phyloP scores from a whole-genome alignment of 805 yeast species.

The Schwanniomyces yamadae region DNA sequence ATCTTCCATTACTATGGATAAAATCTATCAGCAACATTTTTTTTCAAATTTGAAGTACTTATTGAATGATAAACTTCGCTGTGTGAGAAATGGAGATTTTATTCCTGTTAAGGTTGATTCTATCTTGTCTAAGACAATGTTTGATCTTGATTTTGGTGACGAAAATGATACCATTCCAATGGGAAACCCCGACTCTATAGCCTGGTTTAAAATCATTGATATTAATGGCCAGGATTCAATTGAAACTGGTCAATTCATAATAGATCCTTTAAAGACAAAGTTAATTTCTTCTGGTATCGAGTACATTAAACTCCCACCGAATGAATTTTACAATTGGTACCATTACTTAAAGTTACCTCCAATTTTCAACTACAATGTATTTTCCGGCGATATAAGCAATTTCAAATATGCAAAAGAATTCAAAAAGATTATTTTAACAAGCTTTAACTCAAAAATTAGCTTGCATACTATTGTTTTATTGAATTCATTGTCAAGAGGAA shows the following conservation, averaged over 20 bases:
- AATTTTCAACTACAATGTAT: slow-evolving; percentile 32
- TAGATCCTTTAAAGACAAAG: slow-evolving; percentile 68
- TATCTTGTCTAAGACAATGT: slow-evolving; percentile 56
- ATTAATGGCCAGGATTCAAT: slow-evolving; percentile 34
- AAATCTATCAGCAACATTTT: slow-evolving; percentile 59
- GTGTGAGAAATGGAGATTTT: slow-evolving; percentile 63
- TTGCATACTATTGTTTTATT: slow-evolving; percentile 64
- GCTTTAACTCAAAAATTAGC: slow-evolving; percentile 31
- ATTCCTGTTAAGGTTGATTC: slow-evolving; percentile 80
- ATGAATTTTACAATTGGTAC: slow-evolving; percentile 43
- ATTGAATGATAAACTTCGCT: slow-evolving; percentile 57
- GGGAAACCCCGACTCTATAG: slow-evolving; percentile 69
- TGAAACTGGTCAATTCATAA: slow-evolving; percentile 44
- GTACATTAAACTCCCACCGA: slow-evolving; percentile 32
- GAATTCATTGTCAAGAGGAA: slow-evolving; percentile 67
- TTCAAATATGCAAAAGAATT: slow-evolving; percentile 51
- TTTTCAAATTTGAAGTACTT: slow-evolving; percentile 58
- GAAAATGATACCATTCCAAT: slow-evolving; percentile 42
- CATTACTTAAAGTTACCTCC: slow-evolving; percentile 46
- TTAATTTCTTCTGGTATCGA: slow-evolving; percentile 68
- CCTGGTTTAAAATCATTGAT: slow-evolving; percentile 78
- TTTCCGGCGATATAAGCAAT: slow-evolving; percentile 15
- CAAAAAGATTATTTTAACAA: slow-evolving; percentile 54
- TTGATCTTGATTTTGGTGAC: slow-evolving; percentile 29
- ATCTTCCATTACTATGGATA: slow-evolving; percentile 67